Conservation (phyloP, 129 eudicot genomes). For the Kitagawia praeruptora region DNA sequence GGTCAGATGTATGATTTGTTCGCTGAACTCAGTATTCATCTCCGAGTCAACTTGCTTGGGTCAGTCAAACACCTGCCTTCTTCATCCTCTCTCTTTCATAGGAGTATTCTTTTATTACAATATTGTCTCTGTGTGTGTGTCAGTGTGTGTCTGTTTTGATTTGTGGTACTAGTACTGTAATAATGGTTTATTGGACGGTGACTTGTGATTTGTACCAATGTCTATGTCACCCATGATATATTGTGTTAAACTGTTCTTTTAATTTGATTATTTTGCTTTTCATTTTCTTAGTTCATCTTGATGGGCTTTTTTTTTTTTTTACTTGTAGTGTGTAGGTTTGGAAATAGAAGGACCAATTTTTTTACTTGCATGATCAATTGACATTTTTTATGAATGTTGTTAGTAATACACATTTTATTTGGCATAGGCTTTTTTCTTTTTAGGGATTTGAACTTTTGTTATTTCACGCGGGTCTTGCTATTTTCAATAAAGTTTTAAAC, state of each 20-base stretch:
- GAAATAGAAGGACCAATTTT: background rate
- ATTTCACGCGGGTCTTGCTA: background rate
- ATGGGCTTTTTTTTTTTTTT: too few species aligned
- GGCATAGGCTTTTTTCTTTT: too few species aligned
- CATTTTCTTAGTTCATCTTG: too few species aligned
- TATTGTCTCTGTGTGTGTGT: background rate
- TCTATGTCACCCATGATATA: background rate
- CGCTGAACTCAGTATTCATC: slow-evolving; percentile 72
- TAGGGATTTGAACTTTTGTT: background rate
- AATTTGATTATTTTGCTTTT: background rate
- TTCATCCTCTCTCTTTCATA: background rate
- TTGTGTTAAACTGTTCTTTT: background rate
- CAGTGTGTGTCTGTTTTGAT: background rate
- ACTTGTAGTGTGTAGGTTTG: background rate
- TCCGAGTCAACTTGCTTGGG: slow-evolving; percentile 87
- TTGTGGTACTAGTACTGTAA: background rate
- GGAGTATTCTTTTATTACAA: background rate
- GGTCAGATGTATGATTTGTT: slow-evolving; percentile 94
- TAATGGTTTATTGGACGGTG: background rate
- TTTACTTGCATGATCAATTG: background rate
- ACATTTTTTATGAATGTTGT: background rate
- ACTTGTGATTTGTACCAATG: background rate
- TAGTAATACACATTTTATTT: too few species aligned
- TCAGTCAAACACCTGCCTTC: slow-evolving; percentile 9
- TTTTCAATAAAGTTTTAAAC: background rate